Percentiles rank a stretch among this genome's conserved stretches.
Conservation (phyloP, 2,329 filamentous ascomycete species). For the Geosmithia flava region DNA sequence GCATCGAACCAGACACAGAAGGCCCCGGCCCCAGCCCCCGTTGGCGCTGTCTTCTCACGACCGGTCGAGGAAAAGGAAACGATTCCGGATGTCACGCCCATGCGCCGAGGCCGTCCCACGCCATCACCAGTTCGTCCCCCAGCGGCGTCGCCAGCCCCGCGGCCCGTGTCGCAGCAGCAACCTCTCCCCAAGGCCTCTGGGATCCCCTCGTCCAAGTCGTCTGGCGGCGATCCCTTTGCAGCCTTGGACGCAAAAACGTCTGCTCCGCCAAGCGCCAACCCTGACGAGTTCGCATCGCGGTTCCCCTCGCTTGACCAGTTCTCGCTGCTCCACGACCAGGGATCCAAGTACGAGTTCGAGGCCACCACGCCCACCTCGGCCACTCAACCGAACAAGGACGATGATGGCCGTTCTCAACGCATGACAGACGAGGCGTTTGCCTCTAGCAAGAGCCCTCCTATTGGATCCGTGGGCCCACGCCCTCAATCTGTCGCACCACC, state of each 20-base stretch:
- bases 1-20: neutral
- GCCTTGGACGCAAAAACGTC: conserved; percentile 59
- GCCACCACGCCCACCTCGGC: conserved; percentile 32
- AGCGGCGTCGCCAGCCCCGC: conserved; percentile 22
- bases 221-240: conserved; percentile 74
- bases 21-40: conserved; percentile 37
- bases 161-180: conserved; percentile 37
- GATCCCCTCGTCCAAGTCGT: conserved; percentile 55
- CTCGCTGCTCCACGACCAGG: conserved; percentile 74
- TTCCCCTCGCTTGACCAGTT: conserved; percentile 94
- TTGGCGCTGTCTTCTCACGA: conserved; percentile 75
- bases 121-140: conserved; percentile 24
- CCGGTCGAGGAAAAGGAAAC: conserved; percentile 55
- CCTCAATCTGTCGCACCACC: conserved; percentile 3
- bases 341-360: conserved; percentile 75
- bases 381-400: conserved; percentile 28
- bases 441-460: conserved; percentile 17
- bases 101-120: conserved; percentile 68
- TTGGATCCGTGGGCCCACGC: conserved; percentile 1
- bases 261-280: conserved; percentile 27
- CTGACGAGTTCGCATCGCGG: conserved; percentile 70
- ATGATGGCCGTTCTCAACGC: conserved; percentile 52
- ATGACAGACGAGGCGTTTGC: conserved; percentile 79
- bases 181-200: neutral
- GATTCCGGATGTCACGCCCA: conserved; percentile 84